Evolutionary conservation across 306 rosid genomes (phyloP), one percentile per base, ranked within the genome.

Genomic region (Benincasa hispida): DNA sequence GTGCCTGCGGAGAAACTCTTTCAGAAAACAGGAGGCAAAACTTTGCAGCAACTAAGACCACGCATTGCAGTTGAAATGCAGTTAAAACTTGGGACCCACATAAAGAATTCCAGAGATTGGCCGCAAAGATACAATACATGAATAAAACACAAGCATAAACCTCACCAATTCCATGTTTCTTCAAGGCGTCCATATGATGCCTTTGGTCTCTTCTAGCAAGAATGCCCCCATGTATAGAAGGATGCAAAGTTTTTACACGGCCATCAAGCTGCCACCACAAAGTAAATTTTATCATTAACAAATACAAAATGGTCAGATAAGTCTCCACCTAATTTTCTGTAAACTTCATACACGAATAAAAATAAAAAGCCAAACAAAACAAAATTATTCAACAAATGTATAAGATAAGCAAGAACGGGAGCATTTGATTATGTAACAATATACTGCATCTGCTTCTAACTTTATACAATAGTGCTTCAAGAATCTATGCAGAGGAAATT

Each of bases 221-320:
- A 82, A 94, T 94, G 17, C 96, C 97, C 27, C 99, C 97, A 84
- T 92, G 96, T 76, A 94, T 80, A 34, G 83, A 86, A 69, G 98
- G 97, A 78, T 94, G 97, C 82, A 94, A 85, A 76, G 98, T 90
- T 89, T 94, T 94, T 65, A 94, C 97, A 56, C 93, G 98, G 24
- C 97, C 97, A 82, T 94, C 97, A 47, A 94, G 97, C 98, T 94
- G 86, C 70, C 61, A 50, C 67, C 51, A 70, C 86, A 73, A 73
- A 57, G 10, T 81, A 35, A 61, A 81, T 9, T 4, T 19, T 42
- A 63, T 34, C 9, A 34, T 14, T 27, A 6, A 59, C 70, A 34
- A 10, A 6, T 17, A 28, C 17, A 61, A 62, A 62, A 32, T 62
- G 48, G 42, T 18, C 74, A 13, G 19, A 4, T 12, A 19, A 37